Base-by-base conservation (phyloP, 2,329 filamentous ascomycete species). In the Alternaria atra region DNA sequence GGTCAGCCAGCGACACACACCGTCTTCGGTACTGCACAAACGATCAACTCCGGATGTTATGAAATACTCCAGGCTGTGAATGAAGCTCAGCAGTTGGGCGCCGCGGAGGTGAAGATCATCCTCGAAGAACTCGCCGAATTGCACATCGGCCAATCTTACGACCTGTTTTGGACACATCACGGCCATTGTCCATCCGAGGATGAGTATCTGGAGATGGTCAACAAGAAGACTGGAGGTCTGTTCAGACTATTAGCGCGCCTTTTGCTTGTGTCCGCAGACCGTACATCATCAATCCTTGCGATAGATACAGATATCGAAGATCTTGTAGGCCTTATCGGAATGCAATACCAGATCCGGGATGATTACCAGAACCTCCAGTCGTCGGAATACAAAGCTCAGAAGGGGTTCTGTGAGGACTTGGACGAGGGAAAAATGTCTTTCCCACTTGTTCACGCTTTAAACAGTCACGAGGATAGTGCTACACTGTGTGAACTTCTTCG, bases 401-500 rank as follows among this genome's bases (percentile, higher is more conserved):
- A 97, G 82, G 94, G 94, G 44, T 86, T 95, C 69, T 95, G 91
- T 77, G 93, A 97, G 81, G 94, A 97, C 78, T 80, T 97, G 73
- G 96, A 92, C 1, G 94, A 97, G 81, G 94, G 93, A 64, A 97
- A 97, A 83, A 97, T 97, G 81, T 94, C 91, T 4, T 52, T 51
- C 10, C 58, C 53, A 7, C 10, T 60, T 2, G 27, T 56, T 6
- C 52, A 60, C 9, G 35, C 54, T 3, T 13, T 51, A 27, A 55
- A 23, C 6, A 34, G 40, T 9, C n/a, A n/a, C 10, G 29, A 20
- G 25, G 29, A 40, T 25, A 23, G 13, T 25, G 13, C 23, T 9
- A 15, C 23, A 29, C 29, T 56, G 13, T n/a, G 17, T 10, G 29
- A 56, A 20, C 44, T 56, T 5, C 44, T 56, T 1, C 54, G 32